Conservation (phyloP, 148 eudicot species). For the Persicaria maculosa region DNA sequence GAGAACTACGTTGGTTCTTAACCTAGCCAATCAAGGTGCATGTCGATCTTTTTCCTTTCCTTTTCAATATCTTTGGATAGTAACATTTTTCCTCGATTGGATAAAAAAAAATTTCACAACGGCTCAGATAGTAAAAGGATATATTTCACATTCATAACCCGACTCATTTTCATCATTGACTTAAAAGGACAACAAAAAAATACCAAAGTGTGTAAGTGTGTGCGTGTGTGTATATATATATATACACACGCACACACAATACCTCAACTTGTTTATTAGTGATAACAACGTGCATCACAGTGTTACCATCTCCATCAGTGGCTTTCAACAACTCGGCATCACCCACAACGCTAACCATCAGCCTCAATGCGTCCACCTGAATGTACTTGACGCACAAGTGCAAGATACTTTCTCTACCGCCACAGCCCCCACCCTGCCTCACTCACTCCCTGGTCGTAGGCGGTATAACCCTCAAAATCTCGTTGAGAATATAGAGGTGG, state of each 20-base stretch:
- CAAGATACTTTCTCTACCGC: constrained; percentile 25
- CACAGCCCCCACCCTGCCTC: constrained; percentile 32
- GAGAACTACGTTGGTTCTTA: neutral
- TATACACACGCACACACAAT: too few species aligned
- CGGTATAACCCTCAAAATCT: constrained; percentile 14
- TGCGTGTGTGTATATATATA: too few species aligned
- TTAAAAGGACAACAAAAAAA: neutral
- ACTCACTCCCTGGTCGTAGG: constrained; percentile 19
- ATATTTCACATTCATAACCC: too few species aligned
- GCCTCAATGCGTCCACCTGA: constrained; percentile 7
- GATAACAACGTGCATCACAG: constrained; percentile 12
- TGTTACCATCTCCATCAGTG: constrained; percentile 12
- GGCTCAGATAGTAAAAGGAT: too few species aligned
- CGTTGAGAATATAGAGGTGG: constrained; percentile 16
- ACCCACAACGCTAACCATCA: neutral
- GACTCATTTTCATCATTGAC: too few species aligned
- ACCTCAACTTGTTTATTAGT: constrained; percentile 17
- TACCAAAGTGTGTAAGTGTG: too few species aligned
- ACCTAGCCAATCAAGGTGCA: neutral
- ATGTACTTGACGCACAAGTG: constrained; percentile 29
- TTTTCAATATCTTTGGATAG: neutral
- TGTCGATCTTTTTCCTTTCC: neutral
- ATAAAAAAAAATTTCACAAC: too few species aligned
- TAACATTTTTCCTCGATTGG: too few species aligned
- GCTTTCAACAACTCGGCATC: constrained; percentile 12